Base-by-base conservation (phyloP, 2,329 filamentous ascomycete species). In the Dothistroma pini region DNA sequence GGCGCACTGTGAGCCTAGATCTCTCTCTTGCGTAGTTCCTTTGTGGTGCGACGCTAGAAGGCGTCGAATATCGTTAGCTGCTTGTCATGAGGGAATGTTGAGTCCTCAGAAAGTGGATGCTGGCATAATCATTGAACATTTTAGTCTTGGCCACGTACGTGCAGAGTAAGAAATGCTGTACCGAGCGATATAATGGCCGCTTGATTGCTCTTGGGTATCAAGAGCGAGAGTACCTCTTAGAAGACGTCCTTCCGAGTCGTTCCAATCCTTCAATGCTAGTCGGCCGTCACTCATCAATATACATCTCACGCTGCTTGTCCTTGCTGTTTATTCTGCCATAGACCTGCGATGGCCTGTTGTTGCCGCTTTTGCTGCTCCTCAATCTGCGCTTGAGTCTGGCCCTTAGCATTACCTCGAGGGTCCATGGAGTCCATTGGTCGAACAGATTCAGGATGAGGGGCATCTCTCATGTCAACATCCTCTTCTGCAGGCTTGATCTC, bases 371-470 rank as follows among this genome's bases (percentile, higher is more conserved):
- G 81, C 74, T 87, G 85, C 66, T 83, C 81, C 48, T 76, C 74
- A 59, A 87, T 87, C 78, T 86, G 84, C 68, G 83, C 81, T 66
- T 85, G 83, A 5, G 83, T 86, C 75, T 87, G 85, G 1, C 85
- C 85, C 31, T 82, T 79, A 1, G 81, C 84, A 68, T 87, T 81
- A 0, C 84, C 81, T 51, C 84, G 75, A 62, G 81, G 83, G 68
- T 87, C 84, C 66, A 85, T 81, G 65, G 83, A 59, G 48, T 63
- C 65, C 19, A 67, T 58, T n/a, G 64, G 41, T 29, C 59, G 58
- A 3, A 58, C 58, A 16, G 50, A 56, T 4, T 21, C 21, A 11
- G 58, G 58, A 6, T 38, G 41, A 6, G 57, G 49, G 11, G 67
- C 72, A 57, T 72, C 82, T 78, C 82, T 83, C 61, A 74, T 73